These are phyloP conservation scores for Pleurotus ostreatus DNA, from an alignment of 768 basidiomycete genomes.

Conservation along the genomic window DNA sequence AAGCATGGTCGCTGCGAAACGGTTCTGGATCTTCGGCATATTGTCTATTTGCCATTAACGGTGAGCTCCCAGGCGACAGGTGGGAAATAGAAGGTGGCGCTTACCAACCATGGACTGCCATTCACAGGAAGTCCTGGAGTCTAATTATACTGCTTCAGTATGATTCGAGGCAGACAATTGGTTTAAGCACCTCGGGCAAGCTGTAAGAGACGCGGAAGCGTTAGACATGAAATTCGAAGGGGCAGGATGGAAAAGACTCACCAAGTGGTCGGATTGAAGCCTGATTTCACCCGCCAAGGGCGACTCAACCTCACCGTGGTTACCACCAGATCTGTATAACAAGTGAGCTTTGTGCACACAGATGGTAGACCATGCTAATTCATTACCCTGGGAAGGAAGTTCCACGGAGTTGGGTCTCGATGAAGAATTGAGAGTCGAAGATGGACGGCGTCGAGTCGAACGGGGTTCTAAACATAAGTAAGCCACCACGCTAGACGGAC, in stretches of 20 bases:
- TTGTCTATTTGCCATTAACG: conserved; percentile 14
- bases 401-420: conserved; percentile 41
- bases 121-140: conserved; percentile 40
- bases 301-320: conserved; percentile 14
- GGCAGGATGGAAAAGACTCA: not conserved
- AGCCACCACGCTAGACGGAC: not conserved
- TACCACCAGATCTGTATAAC: not conserved
- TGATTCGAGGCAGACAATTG: not conserved
- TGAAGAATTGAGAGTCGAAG: conserved; percentile 43
- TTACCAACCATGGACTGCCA: conserved; percentile 42
- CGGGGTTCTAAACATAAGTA: conserved; percentile 22
- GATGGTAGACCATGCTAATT: conserved; percentile 7
- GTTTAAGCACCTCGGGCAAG: conserved; percentile 12
- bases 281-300: conserved; percentile 15
- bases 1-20: conserved; percentile 38
- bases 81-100: conserved; percentile 4
- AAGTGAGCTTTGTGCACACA: conserved; percentile 2
- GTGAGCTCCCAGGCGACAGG: too few relatives aligned
- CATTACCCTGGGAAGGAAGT: conserved; percentile 34
- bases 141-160: conserved; percentile 14
- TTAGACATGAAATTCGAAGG: not conserved
- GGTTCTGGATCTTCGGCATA: conserved; percentile 26
- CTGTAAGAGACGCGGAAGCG: not conserved
- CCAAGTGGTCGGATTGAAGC: conserved; percentile 15
- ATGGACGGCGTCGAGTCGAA: conserved; percentile 42